Conservation (phyloP, 2,329 filamentous ascomycete species). For the Graphium sp. region DNA sequence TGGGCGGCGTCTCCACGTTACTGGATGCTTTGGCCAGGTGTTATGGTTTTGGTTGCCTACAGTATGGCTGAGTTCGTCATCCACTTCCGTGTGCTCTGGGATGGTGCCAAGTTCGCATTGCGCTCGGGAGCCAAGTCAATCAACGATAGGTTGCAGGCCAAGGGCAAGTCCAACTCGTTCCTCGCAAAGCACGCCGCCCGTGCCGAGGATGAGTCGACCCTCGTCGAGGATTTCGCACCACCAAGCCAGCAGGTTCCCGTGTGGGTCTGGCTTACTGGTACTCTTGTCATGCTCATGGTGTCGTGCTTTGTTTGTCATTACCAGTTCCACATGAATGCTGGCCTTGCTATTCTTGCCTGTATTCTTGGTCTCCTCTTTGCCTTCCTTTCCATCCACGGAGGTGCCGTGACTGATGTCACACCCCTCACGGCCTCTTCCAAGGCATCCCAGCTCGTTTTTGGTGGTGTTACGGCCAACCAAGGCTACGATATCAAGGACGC, state of each 20-base stretch:
- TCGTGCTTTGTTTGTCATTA: slow-evolving; percentile 31
- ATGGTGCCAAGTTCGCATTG: slow-evolving; percentile 16
- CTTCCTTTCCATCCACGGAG: slow-evolving; percentile 29
- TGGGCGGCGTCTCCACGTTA: slow-evolving; percentile 19
- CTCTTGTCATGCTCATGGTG: slow-evolving; percentile 29
- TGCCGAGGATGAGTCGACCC: slow-evolving; percentile 12
- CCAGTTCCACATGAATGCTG: slow-evolving; percentile 38
- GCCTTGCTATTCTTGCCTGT: slow-evolving; percentile 35
- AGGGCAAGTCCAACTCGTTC: slow-evolving; percentile 14
- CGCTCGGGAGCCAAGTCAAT: slow-evolving; percentile 12
- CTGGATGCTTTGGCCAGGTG: slow-evolving; percentile 25
- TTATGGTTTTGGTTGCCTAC: slow-evolving; percentile 24
- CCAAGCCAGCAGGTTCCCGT: slow-evolving; percentile 29
- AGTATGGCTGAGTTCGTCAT: slow-evolving; percentile 21
- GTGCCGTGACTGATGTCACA: slow-evolving; percentile 40
- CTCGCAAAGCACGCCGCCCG: slow-evolving; percentile 18
- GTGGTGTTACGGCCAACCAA: slow-evolving; percentile 41
- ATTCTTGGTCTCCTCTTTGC: slow-evolving; percentile 40
- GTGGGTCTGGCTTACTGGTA: slow-evolving; percentile 33
- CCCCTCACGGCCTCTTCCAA: slow-evolving; percentile 51
- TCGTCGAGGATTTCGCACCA: slow-evolving; percentile 21
- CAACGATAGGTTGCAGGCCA: slow-evolving; percentile 13
- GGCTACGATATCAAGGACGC: slow-evolving; percentile 30
- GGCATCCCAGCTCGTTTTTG: slow-evolving; percentile 51
- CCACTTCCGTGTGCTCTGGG: slow-evolving; percentile 18